phyloP scores from a whole-genome alignment of 805 yeast species.

The Blastobotrys chiropterorum region DNA sequence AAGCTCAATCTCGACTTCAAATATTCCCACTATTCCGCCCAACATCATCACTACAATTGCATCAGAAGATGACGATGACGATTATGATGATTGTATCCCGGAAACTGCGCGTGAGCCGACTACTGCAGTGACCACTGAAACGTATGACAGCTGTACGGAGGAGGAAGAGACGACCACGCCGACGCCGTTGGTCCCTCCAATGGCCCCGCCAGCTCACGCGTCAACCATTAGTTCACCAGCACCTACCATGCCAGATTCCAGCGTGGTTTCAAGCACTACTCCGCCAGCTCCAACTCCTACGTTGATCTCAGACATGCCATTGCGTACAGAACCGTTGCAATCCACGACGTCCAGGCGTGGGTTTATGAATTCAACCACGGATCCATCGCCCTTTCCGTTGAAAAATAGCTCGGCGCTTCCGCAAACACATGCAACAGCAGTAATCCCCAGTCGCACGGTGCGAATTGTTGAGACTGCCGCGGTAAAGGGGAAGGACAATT shows the following conservation, averaged over 20 bases:
- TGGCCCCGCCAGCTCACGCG: no score
- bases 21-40: not conserved
- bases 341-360: not conserved
- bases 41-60: not conserved
- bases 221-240: not conserved
- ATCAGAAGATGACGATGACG: not conserved
- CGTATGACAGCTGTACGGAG: not conserved
- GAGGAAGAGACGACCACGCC: not conserved
- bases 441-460: not conserved
- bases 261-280: not conserved
- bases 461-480: not conserved
- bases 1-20: not conserved
- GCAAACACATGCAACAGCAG: not conserved
- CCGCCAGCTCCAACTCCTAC: not conserved
- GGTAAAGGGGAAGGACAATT: no score
- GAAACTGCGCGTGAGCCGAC: not conserved
- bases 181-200: no score
- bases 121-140: not conserved
- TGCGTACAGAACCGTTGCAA: not conserved
- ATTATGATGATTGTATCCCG: not conserved
- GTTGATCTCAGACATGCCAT: not conserved
- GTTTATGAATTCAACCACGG: not conserved
- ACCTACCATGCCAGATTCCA: not conserved
- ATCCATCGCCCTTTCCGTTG: not conserved
- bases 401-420: not conserved